A percentile compares a stretch with the other conserved stretches of the same genome.
These are phyloP conservation scores for Zygosaccharomyces gambellarensis DNA, from an alignment of 805 yeast genomes.

Conservation along the genomic window DNA sequence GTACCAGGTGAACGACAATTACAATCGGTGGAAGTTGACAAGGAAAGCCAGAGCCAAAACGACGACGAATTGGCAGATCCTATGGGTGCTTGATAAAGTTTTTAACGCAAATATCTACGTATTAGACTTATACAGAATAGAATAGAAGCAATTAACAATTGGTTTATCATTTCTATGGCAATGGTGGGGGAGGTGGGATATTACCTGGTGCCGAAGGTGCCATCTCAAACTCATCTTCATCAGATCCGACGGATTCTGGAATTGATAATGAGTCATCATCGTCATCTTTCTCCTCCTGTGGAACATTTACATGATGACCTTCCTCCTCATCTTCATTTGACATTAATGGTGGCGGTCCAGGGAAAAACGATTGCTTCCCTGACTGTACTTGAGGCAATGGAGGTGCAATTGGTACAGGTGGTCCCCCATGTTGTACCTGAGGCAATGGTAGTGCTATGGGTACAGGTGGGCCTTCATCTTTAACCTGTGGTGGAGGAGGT, in stretches of 20 bases:
- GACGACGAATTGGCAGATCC: conserved; percentile 38
- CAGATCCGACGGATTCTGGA: conserved; percentile 36
- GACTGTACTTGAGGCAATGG: conserved; percentile 35
- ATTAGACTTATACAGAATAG: conserved; percentile 1
- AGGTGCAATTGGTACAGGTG: conserved; percentile 41
- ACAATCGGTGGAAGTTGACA: not conserved
- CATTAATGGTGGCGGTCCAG: conserved; percentile 15
- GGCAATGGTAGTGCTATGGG: conserved; percentile 33
- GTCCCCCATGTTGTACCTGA: conserved; percentile 22
- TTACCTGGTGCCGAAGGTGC: conserved; percentile 17
- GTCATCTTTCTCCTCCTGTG: conserved; percentile 14
- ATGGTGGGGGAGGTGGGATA: conserved; percentile 34
- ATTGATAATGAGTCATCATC: conserved; percentile 33
- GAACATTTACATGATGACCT: not conserved
- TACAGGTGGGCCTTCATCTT: conserved; percentile 19
- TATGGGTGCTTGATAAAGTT: conserved; percentile 26
- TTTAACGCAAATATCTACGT: conserved; percentile 13
- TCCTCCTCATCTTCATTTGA: not conserved
- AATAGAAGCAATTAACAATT: not conserved
- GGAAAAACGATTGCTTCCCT: conserved; percentile 9
- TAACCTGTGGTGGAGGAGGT: conserved; percentile 23
- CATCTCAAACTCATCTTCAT: conserved; percentile 15
- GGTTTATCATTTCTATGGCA: conserved; percentile 13
- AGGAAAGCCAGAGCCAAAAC: conserved; percentile 6
- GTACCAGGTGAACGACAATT: conserved; percentile 1